Evolutionary conservation across 176 grass and related monocot species (phyloP), one percentile per base, ranked within the genome.

Genomic region (Aegilops tauschii): DNA sequence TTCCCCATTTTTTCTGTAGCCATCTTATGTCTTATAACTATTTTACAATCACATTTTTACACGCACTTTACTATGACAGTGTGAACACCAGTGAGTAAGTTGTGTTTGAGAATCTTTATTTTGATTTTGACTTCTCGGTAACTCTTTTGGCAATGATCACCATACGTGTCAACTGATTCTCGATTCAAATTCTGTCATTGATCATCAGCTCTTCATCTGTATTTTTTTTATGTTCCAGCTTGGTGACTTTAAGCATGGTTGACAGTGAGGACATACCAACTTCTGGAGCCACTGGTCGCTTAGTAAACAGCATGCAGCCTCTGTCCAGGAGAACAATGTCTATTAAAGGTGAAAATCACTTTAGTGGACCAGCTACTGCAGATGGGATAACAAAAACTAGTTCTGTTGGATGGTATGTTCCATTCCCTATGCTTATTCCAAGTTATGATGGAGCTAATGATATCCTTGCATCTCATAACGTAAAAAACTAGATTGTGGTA

Each of bases 331-430:
- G 86, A 88, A 91, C 88, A 76, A 90, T 85, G 73, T 90, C 86
- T 87, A 84, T 96, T 70, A 98, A 91, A 93, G 88, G 82, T 79
- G 90, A 94, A 59, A 92, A 80, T 89, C 82, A 90, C 61, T 86
- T 91, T 73, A 80, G 90, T 35, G 77, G 86, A 62, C 16, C 37
- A 18, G 31, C 34, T 17, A 77, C 86, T 79, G 83, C 86, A 76
- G 90, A 92, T 82, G 92, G 93, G 82, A 86, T 86, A 82, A 85
- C 80, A 80, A 92, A 82, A 66, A 84, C 86, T 42, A 89, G 76
- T 84, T 98, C 92, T 84, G 49, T 96, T 89, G 92, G 79, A 80
- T 65, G 88, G 92, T 98, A 98, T 73, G 92, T 82, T 86, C 67
- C 85, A 82, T 3, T 83, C 70, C 62, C 56, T 81, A 85, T 65